Percentiles rank a stretch among this genome's conserved stretches.
Conservation (phyloP, 108 stramenopile genomes). For the Epithemia pelagica region DNA sequence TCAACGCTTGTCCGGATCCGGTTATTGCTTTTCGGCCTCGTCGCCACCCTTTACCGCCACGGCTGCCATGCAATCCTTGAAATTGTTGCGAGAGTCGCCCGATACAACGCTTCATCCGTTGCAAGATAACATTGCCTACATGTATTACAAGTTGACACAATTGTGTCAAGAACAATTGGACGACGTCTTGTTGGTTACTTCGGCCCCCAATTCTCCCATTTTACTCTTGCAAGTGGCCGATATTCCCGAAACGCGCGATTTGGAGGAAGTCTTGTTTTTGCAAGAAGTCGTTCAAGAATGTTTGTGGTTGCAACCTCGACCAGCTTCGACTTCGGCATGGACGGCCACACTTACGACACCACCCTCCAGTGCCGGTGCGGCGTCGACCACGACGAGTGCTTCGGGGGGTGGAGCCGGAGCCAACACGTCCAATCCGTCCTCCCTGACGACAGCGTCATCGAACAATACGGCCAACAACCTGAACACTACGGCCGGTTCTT, state of each 20-base stretch:
- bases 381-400: constrained; percentile 23
- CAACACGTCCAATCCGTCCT: constrained; percentile 28
- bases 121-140: constrained; percentile 34
- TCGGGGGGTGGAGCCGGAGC: constrained; percentile 55
- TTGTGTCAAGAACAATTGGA: constrained; percentile 16
- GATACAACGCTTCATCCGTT: constrained; percentile 17
- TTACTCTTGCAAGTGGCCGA: constrained; percentile 53
- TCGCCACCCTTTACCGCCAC: constrained; percentile 93
- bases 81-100: constrained; percentile 26
- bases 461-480: not conserved
- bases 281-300: constrained; percentile 55
- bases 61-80: constrained; percentile 58
- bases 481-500: not conserved
- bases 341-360: not conserved
- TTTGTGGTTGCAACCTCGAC: not conserved
- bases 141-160: constrained; percentile 28
- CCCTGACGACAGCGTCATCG: not conserved
- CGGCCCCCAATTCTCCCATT: constrained; percentile 71
- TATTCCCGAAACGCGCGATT: constrained; percentile 29
- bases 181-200: constrained; percentile 46
- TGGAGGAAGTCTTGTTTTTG: constrained; percentile 48
- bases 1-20: constrained; percentile 94
- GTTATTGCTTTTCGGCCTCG: constrained; percentile 97
- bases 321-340: not conserved
- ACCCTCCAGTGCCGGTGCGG: not conserved